Conservation (phyloP, 331 rosid genomes). For the Malus hybrid region DNA sequence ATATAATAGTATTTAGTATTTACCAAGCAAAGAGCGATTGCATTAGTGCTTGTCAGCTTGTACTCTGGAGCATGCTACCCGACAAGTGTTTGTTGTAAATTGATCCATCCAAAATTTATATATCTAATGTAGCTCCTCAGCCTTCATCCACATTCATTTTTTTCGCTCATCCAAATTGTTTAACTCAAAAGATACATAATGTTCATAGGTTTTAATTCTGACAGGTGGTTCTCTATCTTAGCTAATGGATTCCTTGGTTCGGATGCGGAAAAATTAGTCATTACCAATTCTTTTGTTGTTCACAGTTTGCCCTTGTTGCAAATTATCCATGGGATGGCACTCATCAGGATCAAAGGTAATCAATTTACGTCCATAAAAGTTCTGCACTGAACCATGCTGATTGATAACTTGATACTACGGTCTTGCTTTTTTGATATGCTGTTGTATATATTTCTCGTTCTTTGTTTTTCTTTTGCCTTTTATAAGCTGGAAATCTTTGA, state of each 20-base stretch:
- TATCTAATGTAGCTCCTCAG: neutral
- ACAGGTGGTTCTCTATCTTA: slow-evolving; percentile 24
- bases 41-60: neutral
- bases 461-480: neutral
- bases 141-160: neutral
- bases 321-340: slow-evolving; percentile 98
- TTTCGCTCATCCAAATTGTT: neutral
- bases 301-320: slow-evolving; percentile 95
- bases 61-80: neutral
- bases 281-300: slow-evolving; percentile 8
- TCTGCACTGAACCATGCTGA: neutral
- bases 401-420: neutral
- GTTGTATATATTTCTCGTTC: neutral
- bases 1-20: neutral
- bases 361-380: neutral
- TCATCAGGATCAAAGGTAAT: slow-evolving; percentile 63
- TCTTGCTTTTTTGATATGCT: neutral
- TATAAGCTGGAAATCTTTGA: neutral
- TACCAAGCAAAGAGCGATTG: neutral
- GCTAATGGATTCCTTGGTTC: neutral
- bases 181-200: neutral
- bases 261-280: neutral
- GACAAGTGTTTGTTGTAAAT: neutral
- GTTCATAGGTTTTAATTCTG: neutral
- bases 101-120: neutral